phyloP scores from a whole-genome alignment of 805 yeast species.

The Starmerella vaccinii region DNA sequence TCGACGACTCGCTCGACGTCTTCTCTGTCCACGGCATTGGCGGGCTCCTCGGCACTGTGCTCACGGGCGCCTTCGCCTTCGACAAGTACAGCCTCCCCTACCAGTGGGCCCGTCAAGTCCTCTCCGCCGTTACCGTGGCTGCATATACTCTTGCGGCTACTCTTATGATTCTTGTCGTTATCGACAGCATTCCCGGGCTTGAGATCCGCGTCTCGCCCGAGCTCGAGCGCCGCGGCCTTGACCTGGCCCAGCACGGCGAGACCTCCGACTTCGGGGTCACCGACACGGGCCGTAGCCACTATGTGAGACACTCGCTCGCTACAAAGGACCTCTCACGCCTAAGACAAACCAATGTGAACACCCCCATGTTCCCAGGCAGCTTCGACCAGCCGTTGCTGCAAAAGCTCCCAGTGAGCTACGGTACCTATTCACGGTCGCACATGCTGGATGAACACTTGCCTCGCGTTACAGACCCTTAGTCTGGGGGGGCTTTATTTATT shows the following conservation, averaged over 20 bases:
- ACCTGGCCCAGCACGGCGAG: slow-evolving; percentile 84
- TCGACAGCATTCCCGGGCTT: slow-evolving; percentile 72
- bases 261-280: slow-evolving; percentile 37
- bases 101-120: slow-evolving; percentile 82
- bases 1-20: slow-evolving; percentile 93
- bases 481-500: too few relatives aligned
- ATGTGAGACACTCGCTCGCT: not conserved
- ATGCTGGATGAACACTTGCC: not conserved
- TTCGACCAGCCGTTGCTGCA: slow-evolving; percentile 24
- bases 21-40: slow-evolving; percentile 53
- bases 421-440: slow-evolving; percentile 12
- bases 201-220: slow-evolving; percentile 75
- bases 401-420: slow-evolving; percentile 21
- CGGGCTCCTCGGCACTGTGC: slow-evolving; percentile 40
- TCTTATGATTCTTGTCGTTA: slow-evolving; percentile 49
- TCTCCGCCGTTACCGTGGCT: slow-evolving; percentile 60
- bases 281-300: slow-evolving; percentile 2
- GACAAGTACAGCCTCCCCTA: slow-evolving; percentile 43
- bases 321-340: slow-evolving; percentile 11
- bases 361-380: slow-evolving; percentile 23
- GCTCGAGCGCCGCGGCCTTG: slow-evolving; percentile 82
- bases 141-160: slow-evolving; percentile 71
- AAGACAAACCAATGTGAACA: slow-evolving; percentile 20
- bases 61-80: slow-evolving; percentile 90
- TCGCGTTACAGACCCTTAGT: too few relatives aligned